Conservation (phyloP, 2,329 filamentous ascomycete species). For the Purpureocillium takamizusanense region DNA sequence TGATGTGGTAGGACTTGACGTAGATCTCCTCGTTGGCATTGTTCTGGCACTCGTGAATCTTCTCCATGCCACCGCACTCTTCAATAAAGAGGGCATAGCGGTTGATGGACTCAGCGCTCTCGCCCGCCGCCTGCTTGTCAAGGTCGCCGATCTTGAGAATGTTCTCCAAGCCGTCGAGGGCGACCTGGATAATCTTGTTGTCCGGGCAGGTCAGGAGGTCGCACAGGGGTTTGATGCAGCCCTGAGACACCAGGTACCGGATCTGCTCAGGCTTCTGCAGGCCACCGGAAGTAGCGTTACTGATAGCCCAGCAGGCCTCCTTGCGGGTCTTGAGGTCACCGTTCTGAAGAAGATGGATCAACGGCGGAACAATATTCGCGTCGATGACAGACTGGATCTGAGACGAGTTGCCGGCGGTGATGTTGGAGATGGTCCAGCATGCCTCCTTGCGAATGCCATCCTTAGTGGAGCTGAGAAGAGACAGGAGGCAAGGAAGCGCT, state of each 20-base stretch:
- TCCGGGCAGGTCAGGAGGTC: constrained; percentile 93
- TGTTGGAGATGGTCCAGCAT: constrained; percentile 99
- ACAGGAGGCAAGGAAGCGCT: constrained; percentile 82
- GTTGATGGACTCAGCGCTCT: constrained; percentile 75
- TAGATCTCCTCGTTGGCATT: constrained; percentile 99
- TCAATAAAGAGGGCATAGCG: constrained; percentile 96
- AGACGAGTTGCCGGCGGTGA: constrained; percentile 93
- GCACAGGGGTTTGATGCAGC: constrained; percentile 95
- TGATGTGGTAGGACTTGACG: constrained; percentile 99
- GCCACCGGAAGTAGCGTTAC: constrained; percentile 93
- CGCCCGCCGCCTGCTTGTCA: constrained; percentile 83
- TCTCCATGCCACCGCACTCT: constrained; percentile 98
- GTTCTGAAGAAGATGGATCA: constrained; percentile 93
- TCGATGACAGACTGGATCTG: constrained; percentile 97
- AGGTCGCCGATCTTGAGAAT: constrained; percentile 99
- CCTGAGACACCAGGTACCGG: constrained; percentile 83
- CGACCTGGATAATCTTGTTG: constrained; percentile 99
- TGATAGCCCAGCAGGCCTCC: constrained; percentile 99
- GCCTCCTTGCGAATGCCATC: constrained; percentile 98
- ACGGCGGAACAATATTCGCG: constrained; percentile 89
- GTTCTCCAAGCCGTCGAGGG: constrained; percentile 95
- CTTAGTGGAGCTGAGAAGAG: constrained; percentile 91
- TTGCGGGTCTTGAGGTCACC: constrained; percentile 98
- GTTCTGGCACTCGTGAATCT: constrained; percentile 99
- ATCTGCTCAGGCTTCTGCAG: constrained; percentile 99